Evolutionary conservation across 2,329 filamentous ascomycete species (phyloP).

Genomic region (Parastagonospora nodorum): DNA sequence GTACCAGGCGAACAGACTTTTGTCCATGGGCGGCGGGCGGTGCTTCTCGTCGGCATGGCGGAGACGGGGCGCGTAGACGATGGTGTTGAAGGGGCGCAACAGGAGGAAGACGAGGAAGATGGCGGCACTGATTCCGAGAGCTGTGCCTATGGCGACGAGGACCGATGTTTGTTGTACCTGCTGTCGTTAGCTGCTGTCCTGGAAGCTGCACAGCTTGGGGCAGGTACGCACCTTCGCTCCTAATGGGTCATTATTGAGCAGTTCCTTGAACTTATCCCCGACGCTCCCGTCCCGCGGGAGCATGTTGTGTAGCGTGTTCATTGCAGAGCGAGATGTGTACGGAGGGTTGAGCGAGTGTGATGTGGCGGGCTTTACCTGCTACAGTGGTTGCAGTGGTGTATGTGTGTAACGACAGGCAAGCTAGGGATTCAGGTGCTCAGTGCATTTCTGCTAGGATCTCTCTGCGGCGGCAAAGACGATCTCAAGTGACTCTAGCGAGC

Average conservation of each 20-base stretch:
- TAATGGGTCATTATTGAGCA: conserved; percentile 39
- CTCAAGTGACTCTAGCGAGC: not conserved
- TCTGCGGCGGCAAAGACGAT: conserved; percentile 2
- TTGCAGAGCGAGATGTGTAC: conserved; percentile 25
- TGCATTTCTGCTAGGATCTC: conserved; percentile 5
- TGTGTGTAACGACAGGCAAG: conserved; percentile 6
- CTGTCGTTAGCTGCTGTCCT: conserved; percentile 15
- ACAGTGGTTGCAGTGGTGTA: not conserved
- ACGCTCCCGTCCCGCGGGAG: conserved; percentile 36
- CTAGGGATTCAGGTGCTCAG: conserved; percentile 5
- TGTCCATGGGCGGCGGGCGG: conserved; percentile 83
- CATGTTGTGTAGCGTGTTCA: conserved; percentile 14
- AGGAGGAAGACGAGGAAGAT: conserved; percentile 85
- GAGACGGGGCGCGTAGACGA: conserved; percentile 92
- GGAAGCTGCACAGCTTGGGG: not conserved
- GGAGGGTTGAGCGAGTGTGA: conserved; percentile 6
- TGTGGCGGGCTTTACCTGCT: conserved; percentile 2
- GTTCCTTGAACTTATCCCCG: conserved; percentile 35
- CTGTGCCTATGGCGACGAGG: conserved; percentile 78
- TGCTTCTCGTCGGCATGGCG: conserved; percentile 92
- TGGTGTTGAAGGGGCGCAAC: conserved; percentile 85
- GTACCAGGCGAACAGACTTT: conserved; percentile 87
- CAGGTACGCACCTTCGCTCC: conserved; percentile 24
- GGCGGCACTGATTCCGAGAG: conserved; percentile 72
- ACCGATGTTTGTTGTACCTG: conserved; percentile 68